Evolutionary conservation across 2,329 filamentous ascomycete species (phyloP).

Genomic region (Ascochyta pisi): DNA sequence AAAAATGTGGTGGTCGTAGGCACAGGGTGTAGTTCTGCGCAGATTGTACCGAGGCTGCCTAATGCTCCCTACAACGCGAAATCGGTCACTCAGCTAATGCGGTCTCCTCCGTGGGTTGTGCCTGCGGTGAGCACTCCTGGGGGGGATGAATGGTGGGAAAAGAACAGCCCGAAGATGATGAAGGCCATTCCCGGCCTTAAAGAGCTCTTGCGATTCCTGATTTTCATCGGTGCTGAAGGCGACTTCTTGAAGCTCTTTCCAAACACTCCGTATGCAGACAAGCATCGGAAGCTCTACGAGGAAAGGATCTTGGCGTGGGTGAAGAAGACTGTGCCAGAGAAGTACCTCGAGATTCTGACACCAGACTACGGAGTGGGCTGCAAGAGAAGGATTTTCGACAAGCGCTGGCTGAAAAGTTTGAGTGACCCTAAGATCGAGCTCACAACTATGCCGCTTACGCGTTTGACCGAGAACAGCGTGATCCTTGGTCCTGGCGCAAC

Average conservation of each 20-base stretch:
- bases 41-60: slow-evolving; percentile 61
- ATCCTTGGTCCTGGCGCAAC: slow-evolving; percentile 58
- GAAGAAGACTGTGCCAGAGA: slow-evolving; percentile 59
- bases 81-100: slow-evolving; percentile 66
- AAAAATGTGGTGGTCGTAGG: slow-evolving; percentile 66
- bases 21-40: slow-evolving; percentile 64
- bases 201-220: slow-evolving; percentile 52
- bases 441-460: slow-evolving; percentile 58
- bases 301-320: slow-evolving; percentile 56
- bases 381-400: slow-evolving; percentile 68
- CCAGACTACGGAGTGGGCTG: slow-evolving; percentile 69
- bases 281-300: slow-evolving; percentile 51
- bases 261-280: slow-evolving; percentile 46
- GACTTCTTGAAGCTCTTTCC: slow-evolving; percentile 60
- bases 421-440: slow-evolving; percentile 62
- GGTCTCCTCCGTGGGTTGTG: slow-evolving; percentile 64
- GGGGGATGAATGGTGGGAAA: slow-evolving; percentile 54
- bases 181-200: slow-evolving; percentile 59
- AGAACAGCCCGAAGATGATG: slow-evolving; percentile 56
- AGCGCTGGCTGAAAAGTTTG: slow-evolving; percentile 62
- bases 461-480: slow-evolving; percentile 58
- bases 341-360: slow-evolving; percentile 67
- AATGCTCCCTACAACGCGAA: slow-evolving; percentile 58
- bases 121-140: slow-evolving; percentile 50
- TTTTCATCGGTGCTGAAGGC: slow-evolving; percentile 53